Evolutionary conservation across 2,329 filamentous ascomycete species (phyloP).

Genomic region (Orbilia blumenaviensis): DNA sequence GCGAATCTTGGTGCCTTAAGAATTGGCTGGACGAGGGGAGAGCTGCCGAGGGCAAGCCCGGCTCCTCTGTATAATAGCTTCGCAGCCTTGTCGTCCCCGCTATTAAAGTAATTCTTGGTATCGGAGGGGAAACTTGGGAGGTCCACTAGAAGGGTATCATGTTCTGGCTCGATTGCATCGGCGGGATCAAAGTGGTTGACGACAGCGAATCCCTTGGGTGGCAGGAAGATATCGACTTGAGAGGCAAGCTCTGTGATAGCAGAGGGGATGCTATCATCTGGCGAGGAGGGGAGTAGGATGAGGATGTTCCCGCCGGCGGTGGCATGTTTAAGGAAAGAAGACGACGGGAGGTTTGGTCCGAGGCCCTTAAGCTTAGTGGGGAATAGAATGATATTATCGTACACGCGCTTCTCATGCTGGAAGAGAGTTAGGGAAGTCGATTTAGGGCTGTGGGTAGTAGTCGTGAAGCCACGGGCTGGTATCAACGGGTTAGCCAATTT

Average conservation of each 20-base stretch:
- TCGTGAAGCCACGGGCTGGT: slow-evolving; percentile 80
- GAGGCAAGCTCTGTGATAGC: slow-evolving; percentile 56
- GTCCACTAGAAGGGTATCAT: slow-evolving; percentile 85
- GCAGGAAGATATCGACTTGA: slow-evolving; percentile 77
- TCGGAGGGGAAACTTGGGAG: slow-evolving; percentile 73
- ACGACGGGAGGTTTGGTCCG: slow-evolving; percentile 85
- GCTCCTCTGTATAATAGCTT: slow-evolving; percentile 81
- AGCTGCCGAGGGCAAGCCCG: slow-evolving; percentile 82
- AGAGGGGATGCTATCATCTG: slow-evolving; percentile 64
- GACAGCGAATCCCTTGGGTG: slow-evolving; percentile 83
- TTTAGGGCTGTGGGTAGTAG: slow-evolving; percentile 85
- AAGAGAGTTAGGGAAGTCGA: slow-evolving; percentile 80
- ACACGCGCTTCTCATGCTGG: slow-evolving; percentile 83
- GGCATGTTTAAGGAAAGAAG: slow-evolving; percentile 86
- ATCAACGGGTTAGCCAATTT: neutral
- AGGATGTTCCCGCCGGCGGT: slow-evolving; percentile 92
- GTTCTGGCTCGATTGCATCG: slow-evolving; percentile 76
- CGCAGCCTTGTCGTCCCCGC: slow-evolving; percentile 66
- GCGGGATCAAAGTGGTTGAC: slow-evolving; percentile 98
- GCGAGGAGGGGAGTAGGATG: slow-evolving; percentile 78
- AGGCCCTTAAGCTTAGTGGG: slow-evolving; percentile 92
- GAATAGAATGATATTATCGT: slow-evolving; percentile 89
- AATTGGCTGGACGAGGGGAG: slow-evolving; percentile 80
- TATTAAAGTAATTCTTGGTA: slow-evolving; percentile 79
- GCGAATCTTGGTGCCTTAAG: slow-evolving; percentile 83